Base-by-base conservation (phyloP, 2,329 filamentous ascomycete species). In the Grosmannia penicillata region DNA sequence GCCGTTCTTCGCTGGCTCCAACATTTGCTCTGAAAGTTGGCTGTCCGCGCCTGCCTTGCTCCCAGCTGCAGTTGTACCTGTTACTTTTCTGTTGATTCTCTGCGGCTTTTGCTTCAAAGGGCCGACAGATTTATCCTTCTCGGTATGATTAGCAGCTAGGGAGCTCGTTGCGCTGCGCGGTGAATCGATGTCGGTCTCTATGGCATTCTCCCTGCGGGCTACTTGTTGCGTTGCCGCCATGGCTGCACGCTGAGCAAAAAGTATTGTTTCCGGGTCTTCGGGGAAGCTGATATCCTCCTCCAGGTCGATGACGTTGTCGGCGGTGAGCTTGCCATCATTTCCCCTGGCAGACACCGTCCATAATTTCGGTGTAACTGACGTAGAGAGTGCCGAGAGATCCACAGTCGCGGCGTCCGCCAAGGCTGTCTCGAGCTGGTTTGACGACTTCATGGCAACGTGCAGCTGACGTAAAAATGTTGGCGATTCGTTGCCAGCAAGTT, bases 261-360 rank as follows among this genome's bases (percentile, higher is more conserved):
- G 18, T 2, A 44, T 38, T 8, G 42, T 36, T 14, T 45, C 38
- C 51, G 38, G 41, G 26, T 56, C 48, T 7, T 51, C 36, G 3
- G 41, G 45, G 3, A 47, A 42, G 19, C 45, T 48, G 19, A 62
- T 57, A 3, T 65, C 63, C 18, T 69, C 60, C 6, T 63, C 61
- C 15, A 81, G 55, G 39, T 83, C 72, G 30, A 82, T 57, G 15
- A 76, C 60, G 45, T 79, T 72, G 11, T 75, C 54, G 37, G 78
- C 70, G 36, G 82, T 62, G 3, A 87, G 53, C 13, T 72, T 67
- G 1, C 81, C 80, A 18, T 75, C 68, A 0, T 60, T 59, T 49
- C 83, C 75, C 45, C 83, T 68, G 19, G 81, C 72, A 6, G 75
- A 78, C 28, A 75, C 78, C 41, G 67, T 65, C 85, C 85, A 93